Evolutionary conservation across 257 asterid genomes (phyloP), one percentile per base, ranked within the genome.

Genomic region (Solanum microdontum): DNA sequence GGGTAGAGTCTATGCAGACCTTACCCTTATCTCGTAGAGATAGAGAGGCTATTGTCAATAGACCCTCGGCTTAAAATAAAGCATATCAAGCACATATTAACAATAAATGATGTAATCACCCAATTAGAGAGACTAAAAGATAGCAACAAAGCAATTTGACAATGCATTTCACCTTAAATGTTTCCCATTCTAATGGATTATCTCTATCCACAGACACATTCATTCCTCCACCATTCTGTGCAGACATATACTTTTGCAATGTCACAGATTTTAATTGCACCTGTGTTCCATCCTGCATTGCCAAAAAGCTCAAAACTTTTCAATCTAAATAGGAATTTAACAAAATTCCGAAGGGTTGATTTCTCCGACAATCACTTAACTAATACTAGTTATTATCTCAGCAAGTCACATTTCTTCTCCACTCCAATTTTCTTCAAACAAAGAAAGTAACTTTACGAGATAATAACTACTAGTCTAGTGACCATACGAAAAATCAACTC

Each of bases 261-360:
- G 92, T 87, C 82, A 93, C 91, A 21, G 95, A 94, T 84, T 91
- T 93, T 33, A 95, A 89, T 70, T 92, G 95, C 48, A 95, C 91
- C 91, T 93, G 94, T 51, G 97, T 94, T 88, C 98, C 98, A 90
- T 95, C 97, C 98, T 95, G 87, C 92, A 91, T 88, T 36, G 28
- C 69, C 40, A 40, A 28, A 76, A 79, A 4, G n/a, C 10, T 40
- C 55, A 43, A 77, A 79, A 75, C 51, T 73, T 55, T 24, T 55
- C 80, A 66, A 87, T 82, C 64, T 19, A 89, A 51, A 17, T 13
- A 66, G 4, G 1, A 36, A 39, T 30, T 30, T 8, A 82, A 84
- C 17, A 51, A 33, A 11, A 28, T 17, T 13, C 28, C 33, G 5
- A 68, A 68, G 23, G 10, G 34, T 26, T 26, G 74, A 68, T 12